phyloP scores from a whole-genome alignment of 805 yeast genomes.

The Brettanomyces nanus region DNA sequence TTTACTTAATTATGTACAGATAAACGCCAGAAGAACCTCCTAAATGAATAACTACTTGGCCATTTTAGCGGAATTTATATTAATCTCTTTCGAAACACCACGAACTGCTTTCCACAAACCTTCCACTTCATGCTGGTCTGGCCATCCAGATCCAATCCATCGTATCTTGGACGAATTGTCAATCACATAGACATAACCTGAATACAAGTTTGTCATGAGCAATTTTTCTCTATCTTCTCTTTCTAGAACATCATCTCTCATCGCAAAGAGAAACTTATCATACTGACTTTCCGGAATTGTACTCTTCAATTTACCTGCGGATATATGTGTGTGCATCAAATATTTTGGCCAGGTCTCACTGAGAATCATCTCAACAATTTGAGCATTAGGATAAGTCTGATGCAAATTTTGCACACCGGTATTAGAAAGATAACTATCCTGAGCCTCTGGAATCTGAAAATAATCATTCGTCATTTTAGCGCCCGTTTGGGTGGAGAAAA shows the following conservation, averaged over 20 bases:
- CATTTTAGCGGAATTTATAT: conserved; percentile 11
- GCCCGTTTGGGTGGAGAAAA: conserved; percentile 64
- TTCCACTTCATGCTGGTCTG: conserved; percentile 56
- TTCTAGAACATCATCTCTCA: conserved; percentile 49
- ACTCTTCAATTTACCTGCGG: conserved; percentile 29
- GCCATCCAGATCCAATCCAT: conserved; percentile 88
- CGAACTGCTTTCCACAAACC: conserved; percentile 59
- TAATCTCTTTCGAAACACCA: conserved; percentile 45
- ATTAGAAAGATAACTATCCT: conserved; percentile 31
- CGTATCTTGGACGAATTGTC: conserved; percentile 70
- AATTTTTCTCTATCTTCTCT: conserved; percentile 50
- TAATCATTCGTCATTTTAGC: conserved; percentile 56
- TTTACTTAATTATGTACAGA: conserved; percentile 6
- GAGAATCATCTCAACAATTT: conserved; percentile 67
- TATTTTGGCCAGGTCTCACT: conserved; percentile 72
- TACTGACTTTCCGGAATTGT: conserved; percentile 27
- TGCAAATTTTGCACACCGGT: conserved; percentile 34
- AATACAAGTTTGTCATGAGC: conserved; percentile 62
- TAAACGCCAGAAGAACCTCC: too few species aligned
- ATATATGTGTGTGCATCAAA: conserved; percentile 46
- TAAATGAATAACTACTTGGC: too few species aligned
- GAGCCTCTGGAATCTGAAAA: conserved; percentile 38
- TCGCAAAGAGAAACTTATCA: conserved; percentile 50
- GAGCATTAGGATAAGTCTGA: conserved; percentile 42
- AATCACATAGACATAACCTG: conserved; percentile 77